Percentiles rank a stretch among this genome's conserved stretches.
Evolutionary conservation across 805 yeast species (phyloP).

Genomic region (Monosporozyma yasuniensis): DNA sequence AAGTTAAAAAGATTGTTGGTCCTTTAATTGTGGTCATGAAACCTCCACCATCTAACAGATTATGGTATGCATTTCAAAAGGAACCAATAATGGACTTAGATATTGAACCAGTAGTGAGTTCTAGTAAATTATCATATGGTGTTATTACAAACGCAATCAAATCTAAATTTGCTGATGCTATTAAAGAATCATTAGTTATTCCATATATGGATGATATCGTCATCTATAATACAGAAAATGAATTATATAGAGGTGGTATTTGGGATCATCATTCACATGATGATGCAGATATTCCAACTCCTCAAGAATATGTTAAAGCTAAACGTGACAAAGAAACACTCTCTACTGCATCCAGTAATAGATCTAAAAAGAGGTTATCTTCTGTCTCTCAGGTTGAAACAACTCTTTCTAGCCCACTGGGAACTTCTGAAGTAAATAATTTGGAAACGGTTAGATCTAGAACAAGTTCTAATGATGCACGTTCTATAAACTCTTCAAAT

Average conservation of each 20-base stretch:
- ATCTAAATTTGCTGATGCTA: constrained; percentile 66
- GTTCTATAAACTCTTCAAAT: not conserved
- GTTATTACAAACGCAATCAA: constrained; percentile 75
- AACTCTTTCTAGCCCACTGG: not conserved
- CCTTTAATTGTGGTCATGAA: constrained; percentile 61
- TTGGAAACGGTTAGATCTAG: not conserved
- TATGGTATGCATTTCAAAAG: constrained; percentile 82
- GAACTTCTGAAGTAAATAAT: not conserved
- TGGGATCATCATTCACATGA: constrained; percentile 45
- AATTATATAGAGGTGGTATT: constrained; percentile 83
- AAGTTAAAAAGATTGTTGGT: constrained; percentile 63
- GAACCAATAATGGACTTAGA: constrained; percentile 70
- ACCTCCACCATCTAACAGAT: constrained; percentile 82
- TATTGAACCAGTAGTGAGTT: constrained; percentile 86
- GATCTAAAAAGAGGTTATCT: not conserved
- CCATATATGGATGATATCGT: constrained; percentile 88
- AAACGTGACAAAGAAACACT: not conserved
- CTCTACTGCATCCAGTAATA: not conserved
- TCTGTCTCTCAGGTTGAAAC: not conserved
- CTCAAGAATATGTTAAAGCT: not conserved
- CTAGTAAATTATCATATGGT: constrained; percentile 68
- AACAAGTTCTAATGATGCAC: not conserved
- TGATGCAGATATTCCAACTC: not conserved
- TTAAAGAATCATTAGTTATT: constrained; percentile 67
- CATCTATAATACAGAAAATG: constrained; percentile 55